Percentiles rank a stretch among this genome's conserved stretches.
Evolutionary conservation across 352 stramenopile genomes (phyloP).

Genomic region (Phytopythium vexans): DNA sequence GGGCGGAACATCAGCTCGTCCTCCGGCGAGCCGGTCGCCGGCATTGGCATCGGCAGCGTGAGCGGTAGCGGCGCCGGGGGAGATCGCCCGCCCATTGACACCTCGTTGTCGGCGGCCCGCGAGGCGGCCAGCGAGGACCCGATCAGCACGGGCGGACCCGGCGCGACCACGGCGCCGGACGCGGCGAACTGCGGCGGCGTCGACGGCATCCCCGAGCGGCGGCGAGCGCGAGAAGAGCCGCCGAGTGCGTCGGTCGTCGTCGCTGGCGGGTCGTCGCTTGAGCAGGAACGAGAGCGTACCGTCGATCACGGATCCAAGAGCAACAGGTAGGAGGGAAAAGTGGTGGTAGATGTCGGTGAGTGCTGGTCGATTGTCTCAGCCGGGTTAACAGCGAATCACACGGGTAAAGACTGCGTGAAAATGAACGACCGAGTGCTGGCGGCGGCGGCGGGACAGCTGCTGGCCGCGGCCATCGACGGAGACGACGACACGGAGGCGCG

Average conservation of each 20-base stretch:
- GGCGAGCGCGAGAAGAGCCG: slow-evolving; percentile 5
- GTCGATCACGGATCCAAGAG: background rate
- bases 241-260: slow-evolving; percentile 5
- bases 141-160: background rate
- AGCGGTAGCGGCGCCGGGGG: too few species aligned
- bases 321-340: background rate
- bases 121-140: too few species aligned
- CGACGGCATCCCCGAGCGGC: slow-evolving; percentile 21
- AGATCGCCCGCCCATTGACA: too few species aligned
- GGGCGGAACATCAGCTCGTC: slow-evolving; percentile 16
- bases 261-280: slow-evolving; percentile 10
- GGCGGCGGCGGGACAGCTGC: slow-evolving; percentile 42
- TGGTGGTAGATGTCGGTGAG: background rate
- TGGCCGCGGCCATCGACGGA: slow-evolving; percentile 48
- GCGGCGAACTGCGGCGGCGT: slow-evolving; percentile 17
- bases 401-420: too few species aligned
- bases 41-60: too few species aligned
- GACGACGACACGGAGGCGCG: slow-evolving; percentile 19
- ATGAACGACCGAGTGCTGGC: slow-evolving; percentile 4
- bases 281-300: background rate
- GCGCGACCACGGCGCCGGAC: slow-evolving; percentile 7
- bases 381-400: too few species aligned
- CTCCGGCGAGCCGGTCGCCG: too few species aligned
- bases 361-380: too few species aligned
- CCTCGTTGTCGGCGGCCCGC: too few species aligned